A percentile compares a stretch with the other conserved stretches of the same genome.
phyloP scores from a whole-genome alignment of 306 rosid genomes.

The Cicer judaicum region DNA sequence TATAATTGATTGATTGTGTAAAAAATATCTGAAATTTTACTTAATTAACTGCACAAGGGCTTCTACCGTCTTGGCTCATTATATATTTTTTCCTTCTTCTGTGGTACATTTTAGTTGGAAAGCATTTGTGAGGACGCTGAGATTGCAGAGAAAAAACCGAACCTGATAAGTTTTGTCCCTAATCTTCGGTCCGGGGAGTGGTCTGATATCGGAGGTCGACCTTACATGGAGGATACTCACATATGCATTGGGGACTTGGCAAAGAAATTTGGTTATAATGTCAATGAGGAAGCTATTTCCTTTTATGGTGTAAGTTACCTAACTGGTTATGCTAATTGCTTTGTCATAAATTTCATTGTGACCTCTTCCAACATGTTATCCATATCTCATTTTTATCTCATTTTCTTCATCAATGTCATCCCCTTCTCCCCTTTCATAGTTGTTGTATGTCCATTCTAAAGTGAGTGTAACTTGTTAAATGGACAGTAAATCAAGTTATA shows the following conservation, averaged over 20 bases:
- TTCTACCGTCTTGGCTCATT: slow-evolving; percentile 24
- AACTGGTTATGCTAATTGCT: slow-evolving; percentile 13
- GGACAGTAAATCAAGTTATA: not conserved
- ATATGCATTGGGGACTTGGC: slow-evolving; percentile 84
- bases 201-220: slow-evolving; percentile 84
- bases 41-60: slow-evolving; percentile 1
- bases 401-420: not conserved
- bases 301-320: slow-evolving; percentile 81
- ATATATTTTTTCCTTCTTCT: not conserved
- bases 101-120: slow-evolving; percentile 64
- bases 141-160: slow-evolving; percentile 65
- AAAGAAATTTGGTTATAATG: slow-evolving; percentile 61
- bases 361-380: not conserved
- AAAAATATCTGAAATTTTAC: too few relatives aligned
- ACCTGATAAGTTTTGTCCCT: slow-evolving; percentile 57
- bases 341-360: slow-evolving; percentile 33
- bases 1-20: too few relatives aligned
- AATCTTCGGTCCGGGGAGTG: slow-evolving; percentile 89
- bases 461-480: not conserved
- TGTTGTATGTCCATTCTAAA: slow-evolving; percentile 3
- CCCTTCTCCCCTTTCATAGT: too few relatives aligned
- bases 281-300: slow-evolving; percentile 67
- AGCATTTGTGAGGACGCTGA: slow-evolving; percentile 85
- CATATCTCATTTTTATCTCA: not conserved
- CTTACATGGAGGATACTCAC: slow-evolving; percentile 91